These are phyloP conservation scores for Trichoderma polysporum DNA, from an alignment of 2,329 filamentous ascomycete species.

Conservation along the genomic window DNA sequence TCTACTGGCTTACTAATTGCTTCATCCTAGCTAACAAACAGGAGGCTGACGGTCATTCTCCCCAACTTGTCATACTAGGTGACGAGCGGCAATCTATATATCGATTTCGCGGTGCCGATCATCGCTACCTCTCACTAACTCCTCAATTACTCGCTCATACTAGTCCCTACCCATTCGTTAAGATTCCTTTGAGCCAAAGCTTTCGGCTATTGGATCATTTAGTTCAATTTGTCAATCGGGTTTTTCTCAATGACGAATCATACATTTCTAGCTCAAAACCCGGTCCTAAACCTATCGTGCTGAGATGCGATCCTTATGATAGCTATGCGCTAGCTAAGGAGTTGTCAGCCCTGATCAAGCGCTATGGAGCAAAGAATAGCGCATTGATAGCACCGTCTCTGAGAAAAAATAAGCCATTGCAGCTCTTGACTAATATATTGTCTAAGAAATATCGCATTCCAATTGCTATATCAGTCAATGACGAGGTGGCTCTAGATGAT, in stretches of 20 bases:
- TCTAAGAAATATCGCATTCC: background rate
- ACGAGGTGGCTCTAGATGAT: slow-evolving; percentile 26
- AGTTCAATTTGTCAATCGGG: slow-evolving; percentile 30
- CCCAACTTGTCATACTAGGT: slow-evolving; percentile 32
- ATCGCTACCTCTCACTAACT: slow-evolving; percentile 30
- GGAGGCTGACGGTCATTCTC: slow-evolving; percentile 19
- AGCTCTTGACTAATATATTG: background rate
- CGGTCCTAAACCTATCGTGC: slow-evolving; percentile 31
- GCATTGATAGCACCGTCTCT: slow-evolving; percentile 2
- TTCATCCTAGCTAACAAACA: slow-evolving; percentile 29
- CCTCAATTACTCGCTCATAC: slow-evolving; percentile 16
- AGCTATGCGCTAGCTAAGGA: slow-evolving; percentile 19
- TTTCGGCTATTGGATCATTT: slow-evolving; percentile 31
- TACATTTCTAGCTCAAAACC: slow-evolving; percentile 33
- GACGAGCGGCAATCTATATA: slow-evolving; percentile 35
- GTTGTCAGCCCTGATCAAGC: background rate
- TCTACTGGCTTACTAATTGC: slow-evolving; percentile 30
- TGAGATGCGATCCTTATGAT: slow-evolving; percentile 24
- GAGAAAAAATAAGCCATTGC: background rate
- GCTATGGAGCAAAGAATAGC: slow-evolving; percentile 1
- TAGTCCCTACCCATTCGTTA: background rate
- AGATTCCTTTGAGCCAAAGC: slow-evolving; percentile 19
- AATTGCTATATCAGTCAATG: background rate
- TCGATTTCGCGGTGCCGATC: slow-evolving; percentile 31
- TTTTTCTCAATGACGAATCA: slow-evolving; percentile 29